phyloP scores from a whole-genome alignment of 257 asterid species.

The Fraxinus anomala region DNA sequence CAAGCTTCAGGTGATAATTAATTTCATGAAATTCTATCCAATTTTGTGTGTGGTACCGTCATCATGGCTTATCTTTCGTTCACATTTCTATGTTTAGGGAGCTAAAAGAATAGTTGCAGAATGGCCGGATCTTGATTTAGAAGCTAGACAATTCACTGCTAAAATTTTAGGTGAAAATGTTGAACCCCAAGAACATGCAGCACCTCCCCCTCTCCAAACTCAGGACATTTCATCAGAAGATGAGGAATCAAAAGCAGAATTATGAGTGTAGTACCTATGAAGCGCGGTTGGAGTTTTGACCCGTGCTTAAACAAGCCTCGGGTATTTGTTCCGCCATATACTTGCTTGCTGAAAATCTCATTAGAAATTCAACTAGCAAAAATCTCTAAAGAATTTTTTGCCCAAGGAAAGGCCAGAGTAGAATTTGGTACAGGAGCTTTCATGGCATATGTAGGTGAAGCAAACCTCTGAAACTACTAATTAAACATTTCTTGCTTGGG shows the following conservation, averaged over 20 bases:
- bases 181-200: conserved; percentile 50
- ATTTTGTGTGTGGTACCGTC: not conserved
- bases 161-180: conserved; percentile 62
- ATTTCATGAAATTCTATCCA: not conserved
- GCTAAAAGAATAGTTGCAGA: conserved; percentile 93
- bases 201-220: conserved; percentile 39
- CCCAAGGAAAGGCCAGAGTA: not conserved
- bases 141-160: conserved; percentile 84
- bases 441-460: not conserved
- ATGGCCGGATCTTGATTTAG: conserved; percentile 96
- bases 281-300: not conserved
- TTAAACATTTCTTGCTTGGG: not conserved
- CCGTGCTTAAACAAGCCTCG: not conserved
- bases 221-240: conserved; percentile 43
- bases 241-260: conserved; percentile 71
- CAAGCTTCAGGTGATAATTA: conserved; percentile 78
- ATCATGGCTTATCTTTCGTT: conserved; percentile 4
- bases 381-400: not conserved
- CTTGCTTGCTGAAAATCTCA: not conserved
- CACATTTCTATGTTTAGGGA: conserved; percentile 52
- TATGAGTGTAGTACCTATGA: conserved; percentile 38
- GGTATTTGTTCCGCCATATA: too few relatives aligned
- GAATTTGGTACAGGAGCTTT: not conserved
- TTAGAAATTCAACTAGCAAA: not conserved
- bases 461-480: not conserved